phyloP scores from a whole-genome alignment of 1,284 basidiomycete species.

The Wolfiporia cocos region DNA sequence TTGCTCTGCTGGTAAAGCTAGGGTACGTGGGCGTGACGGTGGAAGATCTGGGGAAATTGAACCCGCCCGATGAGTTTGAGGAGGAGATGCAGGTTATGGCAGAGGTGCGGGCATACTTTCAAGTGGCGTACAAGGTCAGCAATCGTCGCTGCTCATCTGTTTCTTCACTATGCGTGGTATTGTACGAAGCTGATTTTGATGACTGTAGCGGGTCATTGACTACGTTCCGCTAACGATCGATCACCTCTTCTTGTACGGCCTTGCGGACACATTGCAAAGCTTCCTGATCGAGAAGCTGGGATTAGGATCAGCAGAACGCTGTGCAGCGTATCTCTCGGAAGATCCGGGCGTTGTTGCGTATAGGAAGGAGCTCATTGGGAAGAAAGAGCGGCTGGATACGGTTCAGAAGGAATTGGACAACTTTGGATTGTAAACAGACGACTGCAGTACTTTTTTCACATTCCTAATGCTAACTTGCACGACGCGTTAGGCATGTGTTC shows the following conservation, averaged over 20 bases:
- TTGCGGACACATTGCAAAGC: constrained; percentile 29
- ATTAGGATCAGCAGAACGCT: constrained; percentile 31
- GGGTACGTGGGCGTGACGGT: constrained; percentile 27
- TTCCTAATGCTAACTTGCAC: too few relatives aligned
- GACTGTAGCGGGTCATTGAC: constrained; percentile 40
- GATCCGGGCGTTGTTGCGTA: constrained; percentile 30
- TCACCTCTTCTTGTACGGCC: constrained; percentile 33
- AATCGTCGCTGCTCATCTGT: too few relatives aligned
- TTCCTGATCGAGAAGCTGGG: constrained; percentile 34
- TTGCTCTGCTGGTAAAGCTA: constrained; percentile 27
- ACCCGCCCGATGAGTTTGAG: constrained; percentile 35
- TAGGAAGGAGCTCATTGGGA: constrained; percentile 29
- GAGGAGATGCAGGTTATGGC: constrained; percentile 44
- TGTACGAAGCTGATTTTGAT: too few relatives aligned
- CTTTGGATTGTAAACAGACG: constrained; percentile 24
- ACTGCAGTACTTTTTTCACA: too few relatives aligned
- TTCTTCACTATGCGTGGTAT: too few relatives aligned
- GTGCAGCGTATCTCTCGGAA: constrained; percentile 36
- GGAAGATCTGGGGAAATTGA: constrained; percentile 35
- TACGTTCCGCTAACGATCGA: constrained; percentile 41
- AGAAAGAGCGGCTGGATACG: constrained; percentile 26
- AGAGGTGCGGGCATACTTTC: constrained; percentile 45
- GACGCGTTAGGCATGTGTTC: too few relatives aligned
- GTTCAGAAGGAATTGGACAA: constrained; percentile 28
- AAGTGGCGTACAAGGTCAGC: constrained; percentile 41